Percentiles rank a stretch among this genome's conserved stretches.
Evolutionary conservation across 257 asterid species (phyloP).

Genomic region (Gentiana macrophylla): DNA sequence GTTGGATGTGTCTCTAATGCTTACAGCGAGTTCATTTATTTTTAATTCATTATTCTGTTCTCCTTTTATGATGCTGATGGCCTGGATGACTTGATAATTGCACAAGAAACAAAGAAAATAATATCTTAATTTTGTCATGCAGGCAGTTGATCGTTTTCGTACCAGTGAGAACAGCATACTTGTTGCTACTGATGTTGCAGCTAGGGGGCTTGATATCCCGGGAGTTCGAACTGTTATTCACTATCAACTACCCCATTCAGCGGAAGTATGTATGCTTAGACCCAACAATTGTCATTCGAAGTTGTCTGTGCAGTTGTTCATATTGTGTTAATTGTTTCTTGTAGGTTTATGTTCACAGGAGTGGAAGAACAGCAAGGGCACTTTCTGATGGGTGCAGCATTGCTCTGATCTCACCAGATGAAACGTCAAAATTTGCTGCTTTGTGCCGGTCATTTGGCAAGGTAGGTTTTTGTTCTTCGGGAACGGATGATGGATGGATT

Average conservation of each 20-base stretch:
- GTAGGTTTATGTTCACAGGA: conserved; percentile 87
- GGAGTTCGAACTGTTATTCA: conserved; percentile 93
- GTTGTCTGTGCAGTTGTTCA: not conserved
- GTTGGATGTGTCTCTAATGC: too few relatives aligned
- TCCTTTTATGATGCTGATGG: not conserved
- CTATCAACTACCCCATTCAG: conserved; percentile 96
- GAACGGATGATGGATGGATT: not conserved
- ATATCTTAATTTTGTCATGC: conserved; percentile 14
- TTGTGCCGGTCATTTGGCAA: conserved; percentile 79
- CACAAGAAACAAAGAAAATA: not conserved
- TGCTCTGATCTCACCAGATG: conserved; percentile 79
- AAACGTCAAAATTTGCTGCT: conserved; percentile 80
- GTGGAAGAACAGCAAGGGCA: conserved; percentile 99
- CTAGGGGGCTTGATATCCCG: conserved; percentile 88
- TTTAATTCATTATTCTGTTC: conserved; percentile 7
- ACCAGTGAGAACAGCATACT: conserved; percentile 68
- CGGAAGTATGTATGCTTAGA: conserved; percentile 42
- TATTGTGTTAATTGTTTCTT: conserved; percentile 15
- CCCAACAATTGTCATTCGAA: not conserved
- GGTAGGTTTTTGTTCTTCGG: conserved; percentile 31
- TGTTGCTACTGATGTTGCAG: conserved; percentile 93
- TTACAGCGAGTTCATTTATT: not conserved
- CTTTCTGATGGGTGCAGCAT: conserved; percentile 92
- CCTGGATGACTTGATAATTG: not conserved
- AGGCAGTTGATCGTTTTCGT: conserved; percentile 93